These are phyloP conservation scores for Letharia columbiana DNA, from an alignment of 495 filamentous ascomycete species.

Conservation along the genomic window DNA sequence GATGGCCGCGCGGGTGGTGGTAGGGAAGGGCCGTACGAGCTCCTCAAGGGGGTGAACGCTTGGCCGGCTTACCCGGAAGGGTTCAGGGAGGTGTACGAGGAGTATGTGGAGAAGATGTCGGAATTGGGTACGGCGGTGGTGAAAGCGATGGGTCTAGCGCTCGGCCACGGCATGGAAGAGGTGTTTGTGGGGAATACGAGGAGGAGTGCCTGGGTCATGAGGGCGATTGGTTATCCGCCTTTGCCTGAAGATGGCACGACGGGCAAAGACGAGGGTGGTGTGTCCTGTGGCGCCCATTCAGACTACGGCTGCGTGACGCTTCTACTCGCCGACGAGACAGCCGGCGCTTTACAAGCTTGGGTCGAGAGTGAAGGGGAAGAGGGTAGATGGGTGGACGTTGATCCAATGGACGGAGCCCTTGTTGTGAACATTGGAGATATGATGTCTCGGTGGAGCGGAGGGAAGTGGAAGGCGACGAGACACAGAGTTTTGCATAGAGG, in stretches of 20 bases:
- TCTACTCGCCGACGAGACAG: slow-evolving; percentile 30
- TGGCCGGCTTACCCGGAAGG: neutral
- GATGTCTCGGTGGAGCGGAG: slow-evolving; percentile 38
- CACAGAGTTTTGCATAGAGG: slow-evolving; percentile 36
- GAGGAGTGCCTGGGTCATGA: slow-evolving; percentile 21
- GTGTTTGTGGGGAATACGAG: slow-evolving; percentile 13
- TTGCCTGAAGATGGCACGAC: neutral
- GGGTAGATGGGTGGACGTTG: slow-evolving; percentile 30
- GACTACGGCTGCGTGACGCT: slow-evolving; percentile 38
- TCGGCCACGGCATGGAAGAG: slow-evolving; percentile 21
- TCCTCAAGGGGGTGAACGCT: slow-evolving; percentile 5
- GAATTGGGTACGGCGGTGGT: slow-evolving; percentile 26
- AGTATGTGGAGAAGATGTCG: neutral
- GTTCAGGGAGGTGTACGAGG: neutral
- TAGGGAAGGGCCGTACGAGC: slow-evolving; percentile 1
- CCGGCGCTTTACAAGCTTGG: slow-evolving; percentile 30
- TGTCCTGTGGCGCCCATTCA: slow-evolving; percentile 20
- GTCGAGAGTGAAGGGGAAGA: slow-evolving; percentile 18
- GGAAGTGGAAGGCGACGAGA: slow-evolving; percentile 32
- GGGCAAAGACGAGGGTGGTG: neutral
- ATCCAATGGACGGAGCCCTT: slow-evolving; percentile 31
- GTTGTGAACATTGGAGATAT: slow-evolving; percentile 40
- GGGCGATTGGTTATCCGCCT: slow-evolving; percentile 23
- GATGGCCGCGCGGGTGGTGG: neutral
- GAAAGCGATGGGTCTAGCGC: slow-evolving; percentile 35